Evolutionary conservation across 139 green algal genomes (phyloP), one percentile per base, ranked within the genome.

Genomic region (Chlorella sp.): DNA sequence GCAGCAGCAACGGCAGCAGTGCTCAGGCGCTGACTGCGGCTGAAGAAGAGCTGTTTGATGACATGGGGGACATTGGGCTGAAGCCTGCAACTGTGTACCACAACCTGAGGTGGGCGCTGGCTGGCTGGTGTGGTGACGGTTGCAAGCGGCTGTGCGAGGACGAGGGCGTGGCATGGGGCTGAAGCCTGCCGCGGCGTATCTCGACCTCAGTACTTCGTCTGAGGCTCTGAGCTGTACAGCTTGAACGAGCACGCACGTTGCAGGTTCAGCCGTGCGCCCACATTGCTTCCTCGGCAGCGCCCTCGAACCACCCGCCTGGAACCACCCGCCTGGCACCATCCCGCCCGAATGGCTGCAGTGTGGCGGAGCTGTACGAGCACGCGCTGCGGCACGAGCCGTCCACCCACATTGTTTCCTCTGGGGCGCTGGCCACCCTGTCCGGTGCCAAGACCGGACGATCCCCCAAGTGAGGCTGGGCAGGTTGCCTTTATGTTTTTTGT

Each of bases 381-480:
- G 90, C 93, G 9, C 88, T 96, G 46, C 81, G 88, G 81, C 92
- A 92, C 76, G 94, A 97, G 87, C 87, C 87, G 24, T 92, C 93
- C 70, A 97, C 93, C 1, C 88, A 92, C 81, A 89, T 98, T 20
- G 85, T 90, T 6, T 89, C 87, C 32, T 90, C 65, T 19, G 96
- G 96, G 20, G 96, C 96, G 0, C 82, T 98, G 34, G 90, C 93
- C 19, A 94, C 94, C 13, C 87, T 94, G 56, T 96, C 93, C 41
- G 95, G 95, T 34, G 93, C 92, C 40, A 98, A 97, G 91, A 98
- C 95, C 68, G 96, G 96, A 4, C 94, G 96, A 43, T 96, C 89
- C 56, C 96, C 96, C 64, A 80, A 69, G 80, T 85, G 80, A 78
- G 51, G 51, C 16, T 60, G 51, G 51, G 51, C 16, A 11, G 11